Percentiles rank a stretch among this genome's conserved stretches.
Evolutionary conservation across 1,284 basidiomycete genomes (phyloP).

Genomic region (Omphalotus olearius): DNA sequence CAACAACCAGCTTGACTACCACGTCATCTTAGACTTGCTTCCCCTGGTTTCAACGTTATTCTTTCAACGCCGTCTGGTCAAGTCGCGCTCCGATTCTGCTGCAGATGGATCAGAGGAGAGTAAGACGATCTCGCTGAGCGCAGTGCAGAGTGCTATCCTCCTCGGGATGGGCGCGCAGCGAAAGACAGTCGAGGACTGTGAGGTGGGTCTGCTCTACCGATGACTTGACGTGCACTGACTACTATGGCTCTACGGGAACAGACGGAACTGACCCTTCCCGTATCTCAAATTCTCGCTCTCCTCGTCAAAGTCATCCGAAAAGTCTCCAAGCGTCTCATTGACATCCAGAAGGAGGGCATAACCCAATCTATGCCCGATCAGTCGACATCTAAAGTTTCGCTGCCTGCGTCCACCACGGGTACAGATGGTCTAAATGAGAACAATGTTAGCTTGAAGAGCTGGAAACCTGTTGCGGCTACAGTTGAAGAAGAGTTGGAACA

Average conservation of each 20-base stretch:
- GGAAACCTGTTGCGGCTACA: conserved; percentile 49
- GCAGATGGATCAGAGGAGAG: conserved; percentile 6
- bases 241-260: conserved; percentile 22
- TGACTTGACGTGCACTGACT: background rate
- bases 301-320: conserved; percentile 92
- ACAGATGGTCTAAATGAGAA: background rate
- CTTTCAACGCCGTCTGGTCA: conserved; percentile 64
- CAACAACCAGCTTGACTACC: conserved; percentile 95
- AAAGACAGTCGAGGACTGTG: conserved; percentile 88
- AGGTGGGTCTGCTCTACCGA: conserved; percentile 41
- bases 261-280: conserved; percentile 79
- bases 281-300: conserved; percentile 85
- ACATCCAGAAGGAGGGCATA: conserved; percentile 79
- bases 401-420: background rate
- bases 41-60: conserved; percentile 79
- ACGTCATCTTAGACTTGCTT: conserved; percentile 91
- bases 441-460: conserved; percentile 23
- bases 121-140: conserved; percentile 63
- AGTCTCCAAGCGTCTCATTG: conserved; percentile 75
- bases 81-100: conserved; percentile 30
- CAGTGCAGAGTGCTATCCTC: conserved; percentile 86
- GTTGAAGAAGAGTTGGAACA: conserved; percentile 68
- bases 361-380: conserved; percentile 44
- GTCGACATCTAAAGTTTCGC: background rate
- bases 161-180: conserved; percentile 89